phyloP scores from a whole-genome alignment of 2,329 filamentous ascomycete species.

The Fusarium coffeatum region DNA sequence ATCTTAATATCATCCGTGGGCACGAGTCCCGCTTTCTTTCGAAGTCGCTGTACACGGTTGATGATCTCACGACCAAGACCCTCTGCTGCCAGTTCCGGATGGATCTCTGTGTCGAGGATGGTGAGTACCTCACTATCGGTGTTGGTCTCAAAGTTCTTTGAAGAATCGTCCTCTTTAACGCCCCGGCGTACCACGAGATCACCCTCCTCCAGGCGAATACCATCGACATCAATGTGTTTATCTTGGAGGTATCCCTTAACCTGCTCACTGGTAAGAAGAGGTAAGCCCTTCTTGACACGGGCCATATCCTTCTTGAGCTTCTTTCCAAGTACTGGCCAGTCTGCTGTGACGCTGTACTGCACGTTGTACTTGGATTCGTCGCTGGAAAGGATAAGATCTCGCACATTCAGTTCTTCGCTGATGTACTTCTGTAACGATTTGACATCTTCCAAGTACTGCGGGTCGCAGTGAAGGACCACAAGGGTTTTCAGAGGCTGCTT shows the following conservation, averaged over 20 bases:
- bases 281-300: slow-evolving; percentile 91
- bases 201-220: slow-evolving; percentile 82
- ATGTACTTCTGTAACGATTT: slow-evolving; percentile 89
- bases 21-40: slow-evolving; percentile 92
- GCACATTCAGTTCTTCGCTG: slow-evolving; percentile 89
- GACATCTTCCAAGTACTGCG: slow-evolving; percentile 86
- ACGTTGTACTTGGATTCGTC: slow-evolving; percentile 94
- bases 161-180: slow-evolving; percentile 77
- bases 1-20: slow-evolving; percentile 96
- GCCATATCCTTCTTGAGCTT: slow-evolving; percentile 96
- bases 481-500: slow-evolving; percentile 93
- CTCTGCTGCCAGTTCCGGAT: slow-evolving; percentile 88
- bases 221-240: slow-evolving; percentile 83
- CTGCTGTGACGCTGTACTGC: slow-evolving; percentile 87
- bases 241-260: slow-evolving; percentile 81
- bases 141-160: slow-evolving; percentile 84
- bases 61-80: slow-evolving; percentile 92
- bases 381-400: slow-evolving; percentile 82
- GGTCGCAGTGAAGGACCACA: slow-evolving; percentile 86
- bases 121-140: slow-evolving; percentile 91
- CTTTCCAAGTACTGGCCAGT: slow-evolving; percentile 95
- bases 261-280: slow-evolving; percentile 79
- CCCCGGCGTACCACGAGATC: slow-evolving; percentile 84
- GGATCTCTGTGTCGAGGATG: slow-evolving; percentile 84
- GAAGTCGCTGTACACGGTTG: slow-evolving; percentile 88